Conservation (phyloP, 2,329 filamentous ascomycete genomes). For the Penicillium capsulatum region DNA sequence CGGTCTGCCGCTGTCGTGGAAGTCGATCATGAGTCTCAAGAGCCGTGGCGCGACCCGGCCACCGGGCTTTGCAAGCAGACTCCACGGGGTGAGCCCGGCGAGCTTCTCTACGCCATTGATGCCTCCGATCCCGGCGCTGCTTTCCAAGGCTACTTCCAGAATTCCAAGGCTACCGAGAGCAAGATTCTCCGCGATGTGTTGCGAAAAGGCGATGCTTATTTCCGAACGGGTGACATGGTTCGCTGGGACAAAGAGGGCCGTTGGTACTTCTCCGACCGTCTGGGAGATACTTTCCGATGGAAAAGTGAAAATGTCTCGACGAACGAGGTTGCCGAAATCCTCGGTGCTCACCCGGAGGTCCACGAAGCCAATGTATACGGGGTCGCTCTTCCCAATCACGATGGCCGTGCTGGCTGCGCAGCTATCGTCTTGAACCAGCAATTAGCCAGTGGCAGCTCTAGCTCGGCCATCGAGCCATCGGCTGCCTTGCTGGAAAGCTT, state of each 20-base stretch:
- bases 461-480: conserved; percentile 26
- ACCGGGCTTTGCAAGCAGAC: conserved; percentile 65
- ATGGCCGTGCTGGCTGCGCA: conserved; percentile 64
- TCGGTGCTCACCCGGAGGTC: conserved; percentile 64
- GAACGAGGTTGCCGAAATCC: conserved; percentile 70
- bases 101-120: conserved; percentile 70
- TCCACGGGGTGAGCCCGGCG: conserved; percentile 62
- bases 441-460: conserved; percentile 19
- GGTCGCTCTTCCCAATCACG: conserved; percentile 71
- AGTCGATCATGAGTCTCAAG: conserved; percentile 67
- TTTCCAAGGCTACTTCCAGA: conserved; percentile 81
- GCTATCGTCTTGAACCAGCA: conserved; percentile 59
- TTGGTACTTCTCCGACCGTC: conserved; percentile 70
- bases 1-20: conserved; percentile 57
- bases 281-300: conserved; percentile 55
- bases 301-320: conserved; percentile 80
- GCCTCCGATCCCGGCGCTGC: conserved; percentile 57
- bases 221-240: conserved; percentile 78
- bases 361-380: conserved; percentile 84
- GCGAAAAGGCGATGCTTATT: conserved; percentile 72
- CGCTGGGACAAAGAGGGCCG: conserved; percentile 66
- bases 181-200: conserved; percentile 75
- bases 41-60: conserved; percentile 61
- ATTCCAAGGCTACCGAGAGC: conserved; percentile 62
- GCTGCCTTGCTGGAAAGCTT: conserved; percentile 54